Evolutionary conservation across 108 stramenopile species (phyloP), one percentile per base, ranked within the genome.

Genomic region (Schizochytrium sp.): DNA sequence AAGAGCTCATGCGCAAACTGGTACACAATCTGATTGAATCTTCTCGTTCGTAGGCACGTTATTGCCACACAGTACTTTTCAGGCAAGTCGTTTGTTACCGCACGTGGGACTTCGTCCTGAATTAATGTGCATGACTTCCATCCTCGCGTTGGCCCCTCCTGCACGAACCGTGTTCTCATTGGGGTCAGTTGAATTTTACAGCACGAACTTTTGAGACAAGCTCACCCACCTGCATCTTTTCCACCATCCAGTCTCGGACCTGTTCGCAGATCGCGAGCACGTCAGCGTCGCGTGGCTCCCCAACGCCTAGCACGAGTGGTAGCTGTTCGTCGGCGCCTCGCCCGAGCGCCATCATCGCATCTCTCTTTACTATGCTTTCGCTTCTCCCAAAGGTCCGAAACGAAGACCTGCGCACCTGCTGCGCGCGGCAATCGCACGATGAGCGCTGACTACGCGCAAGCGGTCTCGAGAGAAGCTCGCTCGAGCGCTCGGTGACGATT

Each of bases 21-120:
- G 51, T 83, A 83, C 19, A 83, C 76, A 12, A 83, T 47, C 51
- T 83, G 76, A 23, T 83, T 83, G 51, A 83, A 83, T 23, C 76
- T 8, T 4, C 76, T 83, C 12, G 76, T 53, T 12, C 76, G 48
- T 6, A 83, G 28, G 51, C 76, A 83, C 48, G 76, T 83, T 12
- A 83, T 12, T 18, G 76, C 76, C 18, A 83, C 76, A 6, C n/a
- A n/a, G 28, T 83, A 83, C 48, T 12, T 6, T 23, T 8, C 23
- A 14, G 76, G 76, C 45, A 83, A 23, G 10, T 53, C 25, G 4
- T 83, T 83, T 12, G 51, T 83, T 45, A 83, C 76, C 10, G 76
- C 76, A 23, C 76, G 76, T 6, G 76, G 76, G 25, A 83, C 76
- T 1, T 53, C 25, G 76, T 53, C 76, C 76, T 83, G 76, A 1